Percentiles rank a stretch among this genome's conserved stretches.
Conservation (phyloP, 2,329 filamentous ascomycete genomes). For the Monosporascus sp. region DNA sequence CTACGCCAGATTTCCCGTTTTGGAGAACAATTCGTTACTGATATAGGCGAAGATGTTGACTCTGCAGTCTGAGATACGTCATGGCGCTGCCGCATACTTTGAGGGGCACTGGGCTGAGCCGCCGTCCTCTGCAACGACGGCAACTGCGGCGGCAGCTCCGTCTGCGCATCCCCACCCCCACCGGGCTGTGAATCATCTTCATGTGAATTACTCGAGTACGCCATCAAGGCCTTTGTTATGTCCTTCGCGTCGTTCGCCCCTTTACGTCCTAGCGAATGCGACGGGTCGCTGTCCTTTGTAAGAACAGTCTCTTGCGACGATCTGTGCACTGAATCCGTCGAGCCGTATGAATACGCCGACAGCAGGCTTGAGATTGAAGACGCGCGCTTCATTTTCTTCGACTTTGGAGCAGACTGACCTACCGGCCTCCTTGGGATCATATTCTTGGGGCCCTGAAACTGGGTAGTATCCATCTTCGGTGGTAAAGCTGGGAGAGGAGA, state of each 20-base stretch:
- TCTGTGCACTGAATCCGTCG: constrained; percentile 38
- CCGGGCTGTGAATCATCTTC: constrained; percentile 13
- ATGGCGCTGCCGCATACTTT: constrained; percentile 8
- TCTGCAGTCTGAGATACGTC: constrained; percentile 6
- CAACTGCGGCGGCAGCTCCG: constrained; percentile 22
- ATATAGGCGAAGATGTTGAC: constrained; percentile 13
- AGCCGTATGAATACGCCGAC: constrained; percentile 49
- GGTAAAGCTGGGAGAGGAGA: constrained; percentile 29
- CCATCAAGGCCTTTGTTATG: constrained; percentile 17
- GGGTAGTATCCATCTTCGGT: constrained; percentile 17
- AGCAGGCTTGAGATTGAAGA: constrained; percentile 51
- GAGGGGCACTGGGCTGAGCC: constrained; percentile 18
- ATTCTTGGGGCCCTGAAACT: constrained; percentile 16
- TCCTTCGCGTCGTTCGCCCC: constrained; percentile 13
- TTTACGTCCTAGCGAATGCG: constrained; percentile 28
- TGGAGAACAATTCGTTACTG: constrained; percentile 19
- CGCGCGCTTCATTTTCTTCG: constrained; percentile 33
- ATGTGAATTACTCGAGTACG: constrained; percentile 20
- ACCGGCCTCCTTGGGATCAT: constrained; percentile 36
- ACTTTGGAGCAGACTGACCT: constrained; percentile 9
- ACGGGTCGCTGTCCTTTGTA: constrained; percentile 31
- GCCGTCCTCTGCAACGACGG: constrained; percentile 24
- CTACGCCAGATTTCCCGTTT: constrained; percentile 42
- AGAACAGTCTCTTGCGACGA: constrained; percentile 35
- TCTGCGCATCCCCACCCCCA: constrained; percentile 14